Base-by-base conservation (phyloP, 306 rosid genomes). In the Cucurbita moschata region DNA sequence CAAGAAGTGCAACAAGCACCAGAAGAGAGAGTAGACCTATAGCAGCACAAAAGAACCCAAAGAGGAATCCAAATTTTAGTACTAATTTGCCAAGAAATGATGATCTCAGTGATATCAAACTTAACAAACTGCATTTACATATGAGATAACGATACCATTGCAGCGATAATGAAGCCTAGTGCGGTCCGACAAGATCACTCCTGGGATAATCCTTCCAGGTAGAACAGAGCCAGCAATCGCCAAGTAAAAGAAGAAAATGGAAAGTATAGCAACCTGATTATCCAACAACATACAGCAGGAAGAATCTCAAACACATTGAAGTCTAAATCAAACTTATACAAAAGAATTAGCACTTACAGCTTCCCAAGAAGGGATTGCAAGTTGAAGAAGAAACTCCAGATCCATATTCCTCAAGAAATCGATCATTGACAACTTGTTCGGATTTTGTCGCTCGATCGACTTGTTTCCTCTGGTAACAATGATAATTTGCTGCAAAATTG, bases 91-190 rank as follows among this genome's bases (percentile, higher is more conserved):
- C 8, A 8, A 30, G 59, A 15, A 70, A 50, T 70, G 9, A 51
- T 4, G 35, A 15, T 49, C 26, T 12, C 16, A 51, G 60, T 51
- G 13, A 23, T 16, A 51, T 40, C 23, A 47, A 68, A 63, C 26
- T 55, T 12, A 7, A 58, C 6, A 44, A 74, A 74, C 56, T 23
- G 64, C 50, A 74, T 10, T 40, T 43, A 73, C 50, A 42, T 66
- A 62, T 49, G 21, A 42, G 56, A 51, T 5, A 55, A 70, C 51
- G n/a, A 71, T 10, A 94, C 97, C 97, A 83, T 91, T 95, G 96
- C 99, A 91, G 61, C 91, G 90, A 82, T 95, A 91, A 13, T 82
- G 88, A 66, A 95, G 90, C 72, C 92, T 96, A 69, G 91, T 75
- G 8, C 86, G 83, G 69, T 94, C 99, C 0, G 80, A 79, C 38